Evolutionary conservation across 1,139 yeast species (phyloP).

Genomic region (Debaryomyces singareniensis): DNA sequence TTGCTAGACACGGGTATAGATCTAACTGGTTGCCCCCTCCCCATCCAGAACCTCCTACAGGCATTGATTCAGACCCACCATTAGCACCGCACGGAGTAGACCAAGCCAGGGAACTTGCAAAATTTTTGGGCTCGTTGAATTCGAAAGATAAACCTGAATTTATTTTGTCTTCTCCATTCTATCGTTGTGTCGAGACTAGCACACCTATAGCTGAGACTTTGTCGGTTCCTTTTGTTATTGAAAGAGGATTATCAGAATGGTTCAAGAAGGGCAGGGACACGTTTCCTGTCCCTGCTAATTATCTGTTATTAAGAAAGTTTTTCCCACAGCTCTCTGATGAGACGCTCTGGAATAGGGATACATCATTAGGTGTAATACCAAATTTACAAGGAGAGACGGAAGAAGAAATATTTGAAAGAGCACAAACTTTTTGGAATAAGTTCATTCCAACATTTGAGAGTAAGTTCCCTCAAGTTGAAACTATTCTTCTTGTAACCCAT

Average conservation of each 20-base stretch:
- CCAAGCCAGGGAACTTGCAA: constrained; percentile 72
- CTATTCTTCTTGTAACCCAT: constrained; percentile 63
- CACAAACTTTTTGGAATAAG: constrained; percentile 39
- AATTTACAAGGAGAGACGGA: constrained; percentile 56
- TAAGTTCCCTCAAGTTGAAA: constrained; percentile 48
- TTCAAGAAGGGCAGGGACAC: constrained; percentile 48
- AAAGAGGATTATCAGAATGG: constrained; percentile 73
- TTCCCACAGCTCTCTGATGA: constrained; percentile 44
- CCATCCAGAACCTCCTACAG: constrained; percentile 71
- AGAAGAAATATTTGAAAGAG: constrained; percentile 54
- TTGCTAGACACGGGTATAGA: constrained; percentile 70
- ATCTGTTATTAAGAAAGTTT: constrained; percentile 38
- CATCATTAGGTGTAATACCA: constrained; percentile 46
- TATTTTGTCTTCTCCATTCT: constrained; percentile 76
- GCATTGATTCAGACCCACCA: constrained; percentile 76
- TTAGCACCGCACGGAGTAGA: constrained; percentile 74
- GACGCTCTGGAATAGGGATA: constrained; percentile 37
- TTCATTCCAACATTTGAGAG: constrained; percentile 49
- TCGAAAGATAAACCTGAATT: constrained; percentile 50
- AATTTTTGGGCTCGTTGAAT: constrained; percentile 32
- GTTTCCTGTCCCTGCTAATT: constrained; percentile 56
- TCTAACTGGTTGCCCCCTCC: constrained; percentile 80
- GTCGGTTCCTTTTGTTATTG: constrained; percentile 53
- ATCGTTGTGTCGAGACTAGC: constrained; percentile 82
- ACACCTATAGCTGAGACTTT: constrained; percentile 56